These are phyloP conservation scores for Kodamaea plutei DNA, from an alignment of 1,139 yeast species.

Conservation along the genomic window DNA sequence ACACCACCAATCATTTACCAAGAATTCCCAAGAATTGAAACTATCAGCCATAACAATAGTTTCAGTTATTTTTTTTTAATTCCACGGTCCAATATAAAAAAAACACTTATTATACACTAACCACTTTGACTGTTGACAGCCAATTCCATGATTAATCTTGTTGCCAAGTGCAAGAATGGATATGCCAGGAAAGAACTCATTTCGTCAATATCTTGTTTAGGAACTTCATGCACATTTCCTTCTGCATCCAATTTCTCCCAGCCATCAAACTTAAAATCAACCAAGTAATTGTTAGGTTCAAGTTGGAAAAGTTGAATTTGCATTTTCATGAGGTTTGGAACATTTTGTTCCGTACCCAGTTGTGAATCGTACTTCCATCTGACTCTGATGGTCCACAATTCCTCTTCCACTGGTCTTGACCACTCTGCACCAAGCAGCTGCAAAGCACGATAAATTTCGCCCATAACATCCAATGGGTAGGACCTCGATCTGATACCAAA, in stretches of 20 bases:
- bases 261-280: constrained; percentile 96
- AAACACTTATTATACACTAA: no score
- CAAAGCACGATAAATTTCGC: constrained; percentile 92
- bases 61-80: no score
- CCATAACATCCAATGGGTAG: constrained; percentile 97
- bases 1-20: no score
- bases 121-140: constrained; percentile 76
- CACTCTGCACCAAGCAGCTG: constrained; percentile 95
- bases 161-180: constrained; percentile 90
- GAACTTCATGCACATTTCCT: constrained; percentile 16
- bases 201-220: constrained; percentile 52
- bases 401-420: constrained; percentile 92
- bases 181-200: constrained; percentile 86
- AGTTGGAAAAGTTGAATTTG: constrained; percentile 93
- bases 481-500: constrained; percentile 96
- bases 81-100: no score
- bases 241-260: constrained; percentile 57
- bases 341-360: constrained; percentile 23
- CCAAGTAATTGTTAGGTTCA: constrained; percentile 92
- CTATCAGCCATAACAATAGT: no score
- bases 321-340: constrained; percentile 91
- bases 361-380: constrained; percentile 78
- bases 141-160: constrained; percentile 89
- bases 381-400: constrained; percentile 95
- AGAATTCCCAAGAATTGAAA: no score